Evolutionary conservation across 139 green algal genomes (phyloP), one percentile per base, ranked within the genome.

Genomic region (Chlorella sorokiniana): DNA sequence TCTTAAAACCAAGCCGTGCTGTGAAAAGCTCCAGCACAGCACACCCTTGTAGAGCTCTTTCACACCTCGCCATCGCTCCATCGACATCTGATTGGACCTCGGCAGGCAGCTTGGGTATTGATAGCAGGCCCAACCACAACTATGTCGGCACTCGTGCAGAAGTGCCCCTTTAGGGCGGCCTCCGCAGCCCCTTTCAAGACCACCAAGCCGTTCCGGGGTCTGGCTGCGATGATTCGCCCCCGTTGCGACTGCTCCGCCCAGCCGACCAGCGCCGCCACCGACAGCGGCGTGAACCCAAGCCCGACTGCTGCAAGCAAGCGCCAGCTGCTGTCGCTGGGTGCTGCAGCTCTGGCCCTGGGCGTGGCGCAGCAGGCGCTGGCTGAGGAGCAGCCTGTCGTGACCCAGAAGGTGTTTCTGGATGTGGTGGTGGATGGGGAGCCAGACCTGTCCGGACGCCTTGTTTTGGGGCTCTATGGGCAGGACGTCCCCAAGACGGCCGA

Each of bases 401-500:
- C 87, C 41, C 23, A 87, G 9, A 87, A 89, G 79, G 71, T 81
- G n/a, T 95, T 84, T 86, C 93, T 95, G 69, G 93, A 95, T 83
- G 81, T 96, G 48, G 82, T 69, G 22, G 81, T 91, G 27, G 91
- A 84, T 11, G 89, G 75, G 85, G 9, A 31, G 56, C 23, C 23
- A 16, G 18, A 65, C 18, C 56, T 31, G 56, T 31, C 23, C 52
- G 92, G 91, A 16, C 87, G 92, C 48, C 81, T 96, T 27, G 89
- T 93, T 8, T 90, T 96, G 11, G 93, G 92, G 5, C 85, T 96
- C 51, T 95, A 92, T 81, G 87, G 82, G 31, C 42, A 90, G 35
- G 87, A 87, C 4, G 61, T 91, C 37, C 89, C 87, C 25, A 35
- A 85, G 22, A 87, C 89, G 76, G 56, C 78, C 35, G 64, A 71